Evolutionary conservation across 1,284 basidiomycete species (phyloP).

Genomic region (Tylopilus sp.): DNA sequence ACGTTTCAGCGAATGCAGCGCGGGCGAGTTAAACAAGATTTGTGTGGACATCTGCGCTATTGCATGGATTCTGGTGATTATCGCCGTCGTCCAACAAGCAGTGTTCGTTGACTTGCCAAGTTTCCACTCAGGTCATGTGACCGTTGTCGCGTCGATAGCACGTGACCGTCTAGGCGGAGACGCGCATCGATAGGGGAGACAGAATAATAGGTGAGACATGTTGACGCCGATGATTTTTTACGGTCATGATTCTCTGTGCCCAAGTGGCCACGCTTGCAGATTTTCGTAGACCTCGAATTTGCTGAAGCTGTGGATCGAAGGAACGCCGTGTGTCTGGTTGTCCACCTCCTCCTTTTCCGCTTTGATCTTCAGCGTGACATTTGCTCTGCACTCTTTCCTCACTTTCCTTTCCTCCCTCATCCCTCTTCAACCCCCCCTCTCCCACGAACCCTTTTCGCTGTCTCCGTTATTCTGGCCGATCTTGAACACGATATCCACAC

Average conservation of each 20-base stretch:
- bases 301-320: background rate
- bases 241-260: background rate
- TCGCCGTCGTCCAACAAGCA: slow-evolving; percentile 2
- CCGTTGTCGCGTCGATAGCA: slow-evolving; percentile 10
- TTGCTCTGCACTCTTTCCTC: background rate
- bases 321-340: slow-evolving; percentile 10
- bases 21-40: slow-evolving; percentile 76
- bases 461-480: background rate
- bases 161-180: slow-evolving; percentile 10
- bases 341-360: slow-evolving; percentile 2
- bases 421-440: too few relatives aligned
- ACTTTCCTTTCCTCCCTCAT: background rate
- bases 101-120: slow-evolving; percentile 19
- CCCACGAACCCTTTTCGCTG: background rate
- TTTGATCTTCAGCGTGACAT: slow-evolving; percentile 17
- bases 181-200: slow-evolving; percentile 2
- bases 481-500: background rate
- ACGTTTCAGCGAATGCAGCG: slow-evolving; percentile 71
- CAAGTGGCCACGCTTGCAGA: background rate
- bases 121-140: slow-evolving; percentile 25
- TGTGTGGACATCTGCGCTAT: slow-evolving; percentile 50
- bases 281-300: background rate
- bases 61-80: slow-evolving; percentile 3
- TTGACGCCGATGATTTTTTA: background rate
- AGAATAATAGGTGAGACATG: slow-evolving; percentile 20